Percentiles rank a stretch among this genome's conserved stretches.
Conservation (phyloP, 768 basidiomycete species). For the Lactarius hatsudake region DNA sequence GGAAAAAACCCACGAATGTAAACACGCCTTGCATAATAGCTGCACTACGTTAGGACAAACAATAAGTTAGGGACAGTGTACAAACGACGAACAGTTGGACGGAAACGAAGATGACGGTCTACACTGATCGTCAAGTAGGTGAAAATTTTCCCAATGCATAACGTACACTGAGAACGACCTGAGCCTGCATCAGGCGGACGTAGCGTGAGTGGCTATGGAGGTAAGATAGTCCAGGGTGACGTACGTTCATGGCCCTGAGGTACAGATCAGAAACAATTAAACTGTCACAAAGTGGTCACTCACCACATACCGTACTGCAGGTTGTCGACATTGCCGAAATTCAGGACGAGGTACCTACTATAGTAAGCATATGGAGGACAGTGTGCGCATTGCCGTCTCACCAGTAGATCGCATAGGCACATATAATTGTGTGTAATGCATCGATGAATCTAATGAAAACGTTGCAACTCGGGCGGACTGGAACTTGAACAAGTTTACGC, state of each 20-base stretch:
- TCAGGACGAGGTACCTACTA: constrained; percentile 46
- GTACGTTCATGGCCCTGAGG: constrained; percentile 27
- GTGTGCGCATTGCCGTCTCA: constrained; percentile 27
- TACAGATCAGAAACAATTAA: not conserved
- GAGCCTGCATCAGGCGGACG: not conserved
- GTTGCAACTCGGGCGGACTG: not conserved
- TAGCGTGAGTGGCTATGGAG: constrained; percentile 29
- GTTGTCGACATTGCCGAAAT: constrained; percentile 41
- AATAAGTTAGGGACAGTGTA: not conserved
- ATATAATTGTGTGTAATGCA: constrained; percentile 44
- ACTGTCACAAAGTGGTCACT: constrained; percentile 14
- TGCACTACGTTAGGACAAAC: not conserved
- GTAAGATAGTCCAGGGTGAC: constrained; percentile 3
- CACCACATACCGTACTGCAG: constrained; percentile 43
- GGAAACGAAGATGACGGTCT: not conserved
- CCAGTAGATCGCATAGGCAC: constrained; percentile 47
- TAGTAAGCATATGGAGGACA: not conserved
- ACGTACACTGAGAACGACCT: not conserved
- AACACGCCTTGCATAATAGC: constrained; percentile 13
- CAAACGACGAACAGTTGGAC: constrained; percentile 1
- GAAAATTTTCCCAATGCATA: not conserved
- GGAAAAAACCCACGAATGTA: not conserved
- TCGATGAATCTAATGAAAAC: constrained; percentile 39
- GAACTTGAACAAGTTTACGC: not conserved
- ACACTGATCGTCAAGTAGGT: too few relatives aligned